These are phyloP conservation scores for Trametes sp. DNA, from an alignment of 1,284 basidiomycete genomes.

Conservation along the genomic window DNA sequence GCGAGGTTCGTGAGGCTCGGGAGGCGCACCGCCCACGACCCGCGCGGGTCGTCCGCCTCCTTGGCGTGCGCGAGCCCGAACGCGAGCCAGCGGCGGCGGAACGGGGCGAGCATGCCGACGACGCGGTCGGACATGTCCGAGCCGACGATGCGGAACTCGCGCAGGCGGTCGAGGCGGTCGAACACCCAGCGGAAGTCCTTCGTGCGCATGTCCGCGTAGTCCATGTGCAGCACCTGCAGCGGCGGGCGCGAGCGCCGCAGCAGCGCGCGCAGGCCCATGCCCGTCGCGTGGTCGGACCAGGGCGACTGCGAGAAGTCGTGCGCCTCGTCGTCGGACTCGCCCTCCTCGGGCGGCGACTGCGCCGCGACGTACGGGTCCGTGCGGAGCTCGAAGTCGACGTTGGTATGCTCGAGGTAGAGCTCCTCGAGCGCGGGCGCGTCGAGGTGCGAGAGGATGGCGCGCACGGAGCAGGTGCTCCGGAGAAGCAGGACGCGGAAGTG, in stretches of 20 bases:
- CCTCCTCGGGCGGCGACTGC: constrained; percentile 49
- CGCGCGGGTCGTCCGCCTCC: constrained; percentile 20
- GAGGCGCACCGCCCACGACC: constrained; percentile 49
- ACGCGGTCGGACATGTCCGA: constrained; percentile 82
- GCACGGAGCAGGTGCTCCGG: constrained; percentile 64
- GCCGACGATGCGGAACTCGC: constrained; percentile 73
- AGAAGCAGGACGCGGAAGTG: constrained; percentile 62
- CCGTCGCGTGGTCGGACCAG: constrained; percentile 76
- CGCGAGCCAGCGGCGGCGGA: constrained; percentile 27
- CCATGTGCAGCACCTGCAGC: constrained; percentile 72
- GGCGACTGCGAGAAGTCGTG: constrained; percentile 76
- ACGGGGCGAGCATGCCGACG: constrained; percentile 61
- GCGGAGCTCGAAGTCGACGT: constrained; percentile 61
- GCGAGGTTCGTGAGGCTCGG: constrained; percentile 60
- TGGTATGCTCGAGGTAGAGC: constrained; percentile 69
- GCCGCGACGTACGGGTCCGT: constrained; percentile 33
- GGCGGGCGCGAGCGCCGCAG: constrained; percentile 65
- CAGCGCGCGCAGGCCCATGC: constrained; percentile 76
- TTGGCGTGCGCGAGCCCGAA: constrained; percentile 17
- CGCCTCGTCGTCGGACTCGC: constrained; percentile 77
- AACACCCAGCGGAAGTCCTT: constrained; percentile 79
- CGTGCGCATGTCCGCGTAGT: constrained; percentile 79
- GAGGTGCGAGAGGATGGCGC: constrained; percentile 67
- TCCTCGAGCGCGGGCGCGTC: constrained; percentile 61
- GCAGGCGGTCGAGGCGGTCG: constrained; percentile 56